Conservation (phyloP, 2,329 filamentous ascomycete genomes). For the Talaromyces marneffei region DNA sequence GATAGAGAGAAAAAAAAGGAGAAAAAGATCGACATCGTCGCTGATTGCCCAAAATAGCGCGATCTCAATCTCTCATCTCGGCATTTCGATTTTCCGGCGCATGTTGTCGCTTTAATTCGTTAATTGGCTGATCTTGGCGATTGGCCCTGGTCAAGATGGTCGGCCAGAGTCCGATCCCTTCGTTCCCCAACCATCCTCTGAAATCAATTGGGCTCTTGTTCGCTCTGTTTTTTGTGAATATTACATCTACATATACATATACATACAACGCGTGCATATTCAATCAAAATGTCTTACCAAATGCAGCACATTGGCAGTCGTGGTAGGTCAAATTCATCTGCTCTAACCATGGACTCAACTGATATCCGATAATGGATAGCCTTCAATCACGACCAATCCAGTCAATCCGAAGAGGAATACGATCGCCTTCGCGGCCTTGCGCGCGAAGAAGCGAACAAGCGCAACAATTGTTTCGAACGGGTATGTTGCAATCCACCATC, state of each 20-base stretch:
- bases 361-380: conserved; percentile 35
- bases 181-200: neutral
- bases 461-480: conserved; percentile 68
- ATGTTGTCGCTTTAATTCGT: neutral
- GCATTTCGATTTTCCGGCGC: neutral
- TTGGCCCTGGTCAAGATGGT: neutral
- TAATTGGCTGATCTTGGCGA: conserved; percentile 1
- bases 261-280: neutral
- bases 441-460: conserved; percentile 71
- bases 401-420: conserved; percentile 71
- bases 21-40: neutral
- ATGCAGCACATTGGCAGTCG: conserved; percentile 13
- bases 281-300: conserved; percentile 11
- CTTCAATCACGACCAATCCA: conserved; percentile 66
- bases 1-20: neutral
- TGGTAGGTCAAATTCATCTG: neutral
- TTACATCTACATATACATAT: too few species aligned
- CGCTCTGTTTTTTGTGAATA: neutral
- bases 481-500: conserved; percentile 38
- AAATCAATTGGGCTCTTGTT: neutral
- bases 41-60: conserved; percentile 3
- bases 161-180: neutral
- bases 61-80: neutral
- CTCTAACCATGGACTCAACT: neutral
- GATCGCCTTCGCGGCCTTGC: conserved; percentile 82